These are phyloP conservation scores for Diaporthe ilicicola DNA, from an alignment of 2,329 filamentous ascomycete species.

Conservation along the genomic window DNA sequence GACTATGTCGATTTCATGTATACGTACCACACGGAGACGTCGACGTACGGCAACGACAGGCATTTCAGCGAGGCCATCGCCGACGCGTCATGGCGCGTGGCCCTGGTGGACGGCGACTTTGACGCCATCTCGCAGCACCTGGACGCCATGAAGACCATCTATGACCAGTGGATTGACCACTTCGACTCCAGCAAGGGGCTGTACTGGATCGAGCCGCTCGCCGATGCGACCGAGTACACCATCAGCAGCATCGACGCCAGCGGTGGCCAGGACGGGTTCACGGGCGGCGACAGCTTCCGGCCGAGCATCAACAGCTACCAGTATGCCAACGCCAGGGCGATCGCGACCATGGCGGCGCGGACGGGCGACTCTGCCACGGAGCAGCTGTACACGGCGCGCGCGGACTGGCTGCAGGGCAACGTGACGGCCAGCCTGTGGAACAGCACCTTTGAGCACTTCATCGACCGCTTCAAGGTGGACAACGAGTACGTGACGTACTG, in stretches of 20 bases:
- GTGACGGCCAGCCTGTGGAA: slow-evolving; percentile 53
- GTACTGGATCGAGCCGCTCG: slow-evolving; percentile 52
- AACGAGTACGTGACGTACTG: slow-evolving; percentile 50
- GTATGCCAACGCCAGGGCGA: slow-evolving; percentile 52
- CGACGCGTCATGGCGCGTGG: slow-evolving; percentile 48
- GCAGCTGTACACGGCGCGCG: slow-evolving; percentile 40
- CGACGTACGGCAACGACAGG: slow-evolving; percentile 44
- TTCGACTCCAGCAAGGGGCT: slow-evolving; percentile 49
- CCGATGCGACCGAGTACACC: slow-evolving; percentile 55
- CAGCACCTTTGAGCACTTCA: slow-evolving; percentile 52
- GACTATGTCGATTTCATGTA: slow-evolving; percentile 53
- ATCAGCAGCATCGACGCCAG: slow-evolving; percentile 53
- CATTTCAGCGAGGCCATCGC: slow-evolving; percentile 55
- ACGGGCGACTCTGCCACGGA: slow-evolving; percentile 37
- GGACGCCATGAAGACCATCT: slow-evolving; percentile 47
- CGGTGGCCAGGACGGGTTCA: slow-evolving; percentile 50
- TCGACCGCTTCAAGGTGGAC: slow-evolving; percentile 50
- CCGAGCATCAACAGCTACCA: slow-evolving; percentile 55
- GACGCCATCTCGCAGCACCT: slow-evolving; percentile 43
- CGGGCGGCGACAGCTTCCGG: slow-evolving; percentile 49
- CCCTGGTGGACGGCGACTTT: slow-evolving; percentile 51
- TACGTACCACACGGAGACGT: slow-evolving; percentile 40
- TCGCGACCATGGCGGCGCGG: slow-evolving; percentile 48
- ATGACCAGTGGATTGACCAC: slow-evolving; percentile 47
- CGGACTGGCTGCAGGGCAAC: slow-evolving; percentile 45